Evolutionary conservation across 768 basidiomycete genomes (phyloP).

Genomic region (Boletus sp.): DNA sequence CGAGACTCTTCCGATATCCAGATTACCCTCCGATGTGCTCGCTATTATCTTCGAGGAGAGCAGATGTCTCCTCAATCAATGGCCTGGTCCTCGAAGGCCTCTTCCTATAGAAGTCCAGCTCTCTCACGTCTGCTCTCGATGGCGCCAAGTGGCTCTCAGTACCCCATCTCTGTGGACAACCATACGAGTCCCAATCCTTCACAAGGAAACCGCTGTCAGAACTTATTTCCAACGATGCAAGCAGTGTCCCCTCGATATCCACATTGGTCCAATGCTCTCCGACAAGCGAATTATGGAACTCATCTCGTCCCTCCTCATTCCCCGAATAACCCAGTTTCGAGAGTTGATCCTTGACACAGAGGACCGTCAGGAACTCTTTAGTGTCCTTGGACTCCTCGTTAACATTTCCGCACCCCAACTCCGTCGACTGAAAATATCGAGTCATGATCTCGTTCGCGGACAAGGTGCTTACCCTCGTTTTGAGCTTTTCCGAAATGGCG

Average conservation of each 20-base stretch:
- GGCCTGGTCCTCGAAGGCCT: constrained; percentile 29
- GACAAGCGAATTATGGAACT: constrained; percentile 25
- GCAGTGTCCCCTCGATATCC: constrained; percentile 32
- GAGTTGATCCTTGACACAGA: constrained; percentile 32
- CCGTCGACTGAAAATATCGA: constrained; percentile 30
- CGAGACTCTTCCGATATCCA: constrained; percentile 29
- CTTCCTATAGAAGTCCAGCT: constrained; percentile 35
- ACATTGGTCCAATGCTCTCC: constrained; percentile 29
- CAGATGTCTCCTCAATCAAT: constrained; percentile 26
- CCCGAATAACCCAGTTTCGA: constrained; percentile 32
- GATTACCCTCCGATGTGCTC: constrained; percentile 32
- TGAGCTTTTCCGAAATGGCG: constrained; percentile 33
- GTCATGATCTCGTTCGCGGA: constrained; percentile 21
- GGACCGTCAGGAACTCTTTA: constrained; percentile 30
- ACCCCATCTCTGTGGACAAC: constrained; percentile 37
- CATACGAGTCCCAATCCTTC: constrained; percentile 33
- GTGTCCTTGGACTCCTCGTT: constrained; percentile 22
- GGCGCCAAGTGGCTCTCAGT: constrained; percentile 36
- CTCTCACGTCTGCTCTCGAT: constrained; percentile 35
- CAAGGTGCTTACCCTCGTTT: constrained; percentile 30
- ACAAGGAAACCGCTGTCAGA: constrained; percentile 26
- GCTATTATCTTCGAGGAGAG: constrained; percentile 35
- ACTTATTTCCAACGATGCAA: constrained; percentile 33
- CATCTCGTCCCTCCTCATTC: constrained; percentile 26
- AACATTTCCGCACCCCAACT: constrained; percentile 27